phyloP scores from a whole-genome alignment of 257 asterid species.

The Fraxinus excelsior region DNA sequence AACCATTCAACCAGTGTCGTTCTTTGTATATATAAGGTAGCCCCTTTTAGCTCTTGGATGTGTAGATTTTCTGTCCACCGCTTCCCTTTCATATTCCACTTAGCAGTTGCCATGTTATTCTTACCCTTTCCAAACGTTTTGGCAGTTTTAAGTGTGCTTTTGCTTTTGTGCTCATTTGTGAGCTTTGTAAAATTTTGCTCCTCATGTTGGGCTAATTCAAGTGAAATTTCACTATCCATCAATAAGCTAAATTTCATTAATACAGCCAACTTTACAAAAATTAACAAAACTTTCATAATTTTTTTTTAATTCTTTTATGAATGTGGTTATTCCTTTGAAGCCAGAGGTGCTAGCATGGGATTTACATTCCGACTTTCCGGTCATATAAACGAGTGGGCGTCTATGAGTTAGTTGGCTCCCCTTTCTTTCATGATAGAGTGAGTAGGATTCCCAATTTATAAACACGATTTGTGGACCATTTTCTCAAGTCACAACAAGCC shows the following conservation, averaged over 20 bases:
- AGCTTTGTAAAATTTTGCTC: conserved; percentile 30
- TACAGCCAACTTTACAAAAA: too few species aligned
- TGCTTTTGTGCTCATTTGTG: conserved; percentile 17
- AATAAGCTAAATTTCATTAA: too few species aligned
- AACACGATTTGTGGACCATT: too few species aligned
- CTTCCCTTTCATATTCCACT: not conserved
- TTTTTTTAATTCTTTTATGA: not conserved
- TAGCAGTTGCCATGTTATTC: not conserved
- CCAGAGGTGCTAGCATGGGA: too few species aligned
- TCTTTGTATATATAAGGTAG: not conserved
- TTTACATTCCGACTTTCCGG: too few species aligned
- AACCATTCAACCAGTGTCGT: not conserved
- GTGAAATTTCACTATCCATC: too few species aligned
- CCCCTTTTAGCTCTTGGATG: not conserved
- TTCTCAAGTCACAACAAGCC: too few species aligned
- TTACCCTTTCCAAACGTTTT: not conserved
- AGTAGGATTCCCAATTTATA: too few species aligned
- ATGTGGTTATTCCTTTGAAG: not conserved
- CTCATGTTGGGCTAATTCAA: conserved; percentile 24
- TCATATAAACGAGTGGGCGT: too few species aligned
- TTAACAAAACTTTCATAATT: too few species aligned
- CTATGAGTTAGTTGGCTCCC: too few species aligned
- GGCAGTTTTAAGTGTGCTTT: not conserved
- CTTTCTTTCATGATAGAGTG: too few species aligned
- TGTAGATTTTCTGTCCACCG: not conserved